Base-by-base conservation (phyloP, 1,284 basidiomycete genomes). In the Leucoagaricus sp. region DNA sequence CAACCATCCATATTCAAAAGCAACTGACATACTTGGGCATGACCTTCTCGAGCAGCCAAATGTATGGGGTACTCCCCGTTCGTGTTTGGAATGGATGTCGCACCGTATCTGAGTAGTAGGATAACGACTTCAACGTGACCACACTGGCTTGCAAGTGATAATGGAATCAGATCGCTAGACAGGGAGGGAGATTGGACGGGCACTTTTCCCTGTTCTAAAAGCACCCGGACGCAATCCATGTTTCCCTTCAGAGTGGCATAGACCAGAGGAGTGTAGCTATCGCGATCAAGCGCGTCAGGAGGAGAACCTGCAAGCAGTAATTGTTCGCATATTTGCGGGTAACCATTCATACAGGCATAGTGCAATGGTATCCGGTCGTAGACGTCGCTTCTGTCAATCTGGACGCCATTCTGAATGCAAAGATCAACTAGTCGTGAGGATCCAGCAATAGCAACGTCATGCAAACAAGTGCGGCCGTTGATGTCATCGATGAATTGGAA, bases 51-150 rank as follows among this genome's bases (percentile, higher is more conserved):
- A n/a, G 96, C 96, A 21, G 97, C 97, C n/a, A 99, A 84, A 73
- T 99, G 96, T 66, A 97, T 93, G 0, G 97, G 96, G 68, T 91
- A 96, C 67, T 98, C 90, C 15, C 97, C 97, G 62, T 96, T 98
- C 49, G 87, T 93, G 69, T 98, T 98, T 3, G 94, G 83, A 23
- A 91, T 67, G 61, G 92, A 90, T 52, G 82, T 82, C 4, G 94
- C 94, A 19, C 90, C 90, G 49, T 89, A 83, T 63, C 87, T 75
- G 15, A 96, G 81, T 6, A 99, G 76, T 1, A 96, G 74, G 4
- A 84, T 71, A 5, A 91, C 93, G 25, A 98, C 92, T 41, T 93
- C 87, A 42, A 91, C 80, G 67, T 96, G 91, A 0, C 97, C 97
- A 48, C 88, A 85, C 64, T 94, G 91, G 64, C 94, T 93, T 1